phyloP scores from a whole-genome alignment of 768 basidiomycete species.

The Cystoderma amianthinum region DNA sequence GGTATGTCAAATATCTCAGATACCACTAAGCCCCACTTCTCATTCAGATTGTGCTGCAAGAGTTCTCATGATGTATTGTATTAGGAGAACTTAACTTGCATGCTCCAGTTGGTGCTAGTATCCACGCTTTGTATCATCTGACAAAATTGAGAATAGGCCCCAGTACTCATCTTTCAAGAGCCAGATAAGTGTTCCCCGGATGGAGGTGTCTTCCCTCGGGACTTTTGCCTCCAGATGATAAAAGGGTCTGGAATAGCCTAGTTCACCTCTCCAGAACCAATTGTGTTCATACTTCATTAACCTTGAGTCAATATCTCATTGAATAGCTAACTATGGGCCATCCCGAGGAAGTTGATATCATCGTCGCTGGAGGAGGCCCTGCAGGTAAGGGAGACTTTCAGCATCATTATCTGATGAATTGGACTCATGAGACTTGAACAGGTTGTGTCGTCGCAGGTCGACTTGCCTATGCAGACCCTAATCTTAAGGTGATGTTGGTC shows the following conservation, averaged over 20 bases:
- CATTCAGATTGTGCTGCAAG: neutral
- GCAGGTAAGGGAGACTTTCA: slow-evolving; percentile 48
- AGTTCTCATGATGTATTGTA: neutral
- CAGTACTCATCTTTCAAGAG: neutral
- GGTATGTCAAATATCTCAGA: neutral
- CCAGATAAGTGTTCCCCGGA: neutral
- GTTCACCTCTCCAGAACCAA: neutral
- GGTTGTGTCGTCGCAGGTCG: slow-evolving; percentile 67
- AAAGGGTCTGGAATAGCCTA: neutral
- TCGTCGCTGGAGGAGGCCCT: slow-evolving; percentile 64
- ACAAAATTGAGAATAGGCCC: neutral
- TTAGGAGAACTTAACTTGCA: neutral
- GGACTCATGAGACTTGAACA: no score
- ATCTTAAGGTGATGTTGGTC: slow-evolving; percentile 68
- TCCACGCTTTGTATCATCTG: slow-evolving; percentile 1
- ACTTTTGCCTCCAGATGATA: neutral
- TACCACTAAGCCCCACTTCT: neutral
- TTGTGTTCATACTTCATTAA: neutral
- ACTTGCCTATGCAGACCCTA: slow-evolving; percentile 66
- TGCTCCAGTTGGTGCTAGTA: neutral
- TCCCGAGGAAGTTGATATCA: slow-evolving; percentile 68
- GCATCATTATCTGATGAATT: slow-evolving; percentile 1
- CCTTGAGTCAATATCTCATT: neutral
- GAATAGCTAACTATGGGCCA: slow-evolving; percentile 31
- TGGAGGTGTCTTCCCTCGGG: neutral